Base-by-base conservation (phyloP, 192 early-diverging fungal genomes). In the Phycomyces nitens region DNA sequence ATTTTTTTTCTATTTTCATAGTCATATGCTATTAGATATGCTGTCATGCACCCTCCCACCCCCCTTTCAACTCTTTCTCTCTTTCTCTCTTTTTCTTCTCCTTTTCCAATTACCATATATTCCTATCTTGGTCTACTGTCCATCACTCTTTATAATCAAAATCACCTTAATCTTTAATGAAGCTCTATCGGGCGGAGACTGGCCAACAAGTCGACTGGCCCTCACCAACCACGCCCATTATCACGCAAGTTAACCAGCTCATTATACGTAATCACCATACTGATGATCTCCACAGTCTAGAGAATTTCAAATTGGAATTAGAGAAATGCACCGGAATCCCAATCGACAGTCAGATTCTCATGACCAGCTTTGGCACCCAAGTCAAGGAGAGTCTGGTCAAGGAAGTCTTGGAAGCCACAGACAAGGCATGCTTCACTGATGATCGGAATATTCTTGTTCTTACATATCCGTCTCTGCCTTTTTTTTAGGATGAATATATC, bases 131-230 rank as follows among this genome's bases (percentile, higher is more conserved):
- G 20, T 6, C 14, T 50, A 50, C 4, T 15, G 20, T 50, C 47
- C 14, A 50, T 50, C 47, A 3, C 11, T 50, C 14, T 10, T 50
- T 50, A 2, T 10, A 16, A 62, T 51, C 29, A 51, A 41, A 39
- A 22, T 23, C 8, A 22, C 44, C 21, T 29, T 62, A 20, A 51
- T 21, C 22, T 9, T n/a, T 12, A 62, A 81, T 81, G 80, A 81
- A 72, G 71, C 58, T 81, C 63, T 81, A 81, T 55, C 72, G 82
- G 66, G 82, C 82, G 56, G 82, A 83, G 69, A 80, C 82, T 29
- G 82, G 82, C 57, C 71, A 76, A 63, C 72, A 66, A 53, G 62
- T 83, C 1, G 27, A 60, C 42, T 62, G 65, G 62, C 34, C 59
- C 10, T 47, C 60, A 41, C 21, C 49, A n/a, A 34, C 27, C 34